Percentiles rank a stretch among this genome's conserved stretches.
Conservation (phyloP, 2,329 filamentous ascomycete species). For the Microascus cirrosus region DNA sequence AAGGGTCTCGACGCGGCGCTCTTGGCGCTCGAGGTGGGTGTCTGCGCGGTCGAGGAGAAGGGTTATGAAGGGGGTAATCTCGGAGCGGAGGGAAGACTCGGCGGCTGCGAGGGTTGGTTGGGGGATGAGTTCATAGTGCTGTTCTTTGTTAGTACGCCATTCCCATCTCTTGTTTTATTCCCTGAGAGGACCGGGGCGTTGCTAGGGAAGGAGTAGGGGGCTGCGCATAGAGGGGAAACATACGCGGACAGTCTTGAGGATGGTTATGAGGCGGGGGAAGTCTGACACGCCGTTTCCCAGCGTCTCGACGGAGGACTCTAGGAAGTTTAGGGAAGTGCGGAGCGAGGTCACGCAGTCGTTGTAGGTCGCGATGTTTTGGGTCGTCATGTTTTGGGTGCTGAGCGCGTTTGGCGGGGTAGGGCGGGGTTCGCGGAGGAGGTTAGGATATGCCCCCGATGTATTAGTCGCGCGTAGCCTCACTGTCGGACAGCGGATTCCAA, state of each 20-base stretch:
- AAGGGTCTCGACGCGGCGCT: constrained; percentile 70
- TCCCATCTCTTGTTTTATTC: constrained; percentile 41
- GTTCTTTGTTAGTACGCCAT: background rate
- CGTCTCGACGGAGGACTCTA: constrained; percentile 48
- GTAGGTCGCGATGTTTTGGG: constrained; percentile 24
- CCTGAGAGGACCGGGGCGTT: constrained; percentile 51
- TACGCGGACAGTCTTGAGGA: constrained; percentile 48
- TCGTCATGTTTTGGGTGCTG: background rate
- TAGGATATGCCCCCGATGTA: background rate
- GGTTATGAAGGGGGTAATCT: constrained; percentile 79
- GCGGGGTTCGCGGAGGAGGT: background rate
- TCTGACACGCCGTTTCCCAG: constrained; percentile 45
- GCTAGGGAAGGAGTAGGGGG: constrained; percentile 30
- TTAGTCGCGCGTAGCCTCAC: background rate
- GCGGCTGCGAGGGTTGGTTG: constrained; percentile 73
- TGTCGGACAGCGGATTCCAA: background rate
- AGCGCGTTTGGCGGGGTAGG: background rate
- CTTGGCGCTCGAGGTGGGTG: constrained; percentile 70
- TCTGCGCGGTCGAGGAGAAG: constrained; percentile 73
- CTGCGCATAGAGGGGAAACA: constrained; percentile 14
- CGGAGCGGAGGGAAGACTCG: constrained; percentile 73
- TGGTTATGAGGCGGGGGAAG: constrained; percentile 41
- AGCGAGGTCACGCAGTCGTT: constrained; percentile 49
- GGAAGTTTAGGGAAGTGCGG: constrained; percentile 46
- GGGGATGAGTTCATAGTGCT: constrained; percentile 91